These are phyloP conservation scores for Coriaria nepalensis DNA, from an alignment of 306 rosid species.

Conservation along the genomic window DNA sequence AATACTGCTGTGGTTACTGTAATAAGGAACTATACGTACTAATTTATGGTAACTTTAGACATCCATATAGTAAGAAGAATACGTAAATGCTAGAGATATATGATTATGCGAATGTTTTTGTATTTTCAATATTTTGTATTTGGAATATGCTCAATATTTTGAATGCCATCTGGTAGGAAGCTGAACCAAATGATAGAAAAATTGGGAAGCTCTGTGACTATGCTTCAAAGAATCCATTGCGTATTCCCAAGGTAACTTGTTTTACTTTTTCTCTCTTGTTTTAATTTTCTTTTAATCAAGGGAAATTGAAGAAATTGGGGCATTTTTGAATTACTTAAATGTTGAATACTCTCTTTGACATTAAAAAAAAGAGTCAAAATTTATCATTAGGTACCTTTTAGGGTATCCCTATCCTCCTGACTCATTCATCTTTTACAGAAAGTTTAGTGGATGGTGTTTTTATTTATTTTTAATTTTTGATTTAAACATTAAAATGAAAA, in stretches of 20 bases:
- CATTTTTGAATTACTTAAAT: neutral
- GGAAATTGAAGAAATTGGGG: neutral
- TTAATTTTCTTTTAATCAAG: neutral
- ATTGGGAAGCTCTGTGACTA: conserved; percentile 45
- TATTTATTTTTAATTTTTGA: no score
- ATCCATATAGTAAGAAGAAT: no score
- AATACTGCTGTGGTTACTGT: no score
- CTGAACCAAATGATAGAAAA: conserved; percentile 41
- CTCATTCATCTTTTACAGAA: no score
- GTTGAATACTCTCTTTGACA: neutral
- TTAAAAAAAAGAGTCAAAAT: neutral
- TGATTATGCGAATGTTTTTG: neutral
- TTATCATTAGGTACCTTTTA: no score
- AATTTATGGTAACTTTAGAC: no score
- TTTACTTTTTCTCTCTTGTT: neutral
- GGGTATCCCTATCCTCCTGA: no score
- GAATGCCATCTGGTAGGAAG: conserved; percentile 22
- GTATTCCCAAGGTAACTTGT: conserved; percentile 38
- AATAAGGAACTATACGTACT: no score
- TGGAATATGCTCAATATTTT: conserved; percentile 9
- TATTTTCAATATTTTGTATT: neutral
- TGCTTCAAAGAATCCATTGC: conserved; percentile 39
- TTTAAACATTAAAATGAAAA: no score
- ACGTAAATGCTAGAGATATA: no score
- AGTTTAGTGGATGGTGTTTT: no score